Base-by-base conservation (phyloP, 208 protist species). In the Acanthamoeba healyi region DNA sequence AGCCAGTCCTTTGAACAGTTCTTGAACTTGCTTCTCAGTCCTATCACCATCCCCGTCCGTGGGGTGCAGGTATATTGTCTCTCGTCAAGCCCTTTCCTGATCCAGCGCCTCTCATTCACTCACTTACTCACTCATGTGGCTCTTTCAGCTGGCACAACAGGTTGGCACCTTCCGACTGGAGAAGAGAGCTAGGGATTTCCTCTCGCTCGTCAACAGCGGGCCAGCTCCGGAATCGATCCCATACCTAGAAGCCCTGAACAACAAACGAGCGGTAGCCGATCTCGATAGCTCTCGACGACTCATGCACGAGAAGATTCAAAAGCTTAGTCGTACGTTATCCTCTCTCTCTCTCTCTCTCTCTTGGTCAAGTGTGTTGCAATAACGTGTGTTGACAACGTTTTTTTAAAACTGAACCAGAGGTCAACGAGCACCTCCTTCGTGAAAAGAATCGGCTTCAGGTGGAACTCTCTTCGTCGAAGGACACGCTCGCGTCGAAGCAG, bases 401-500 rank as follows among this genome's bases (percentile, higher is more conserved):
- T n/a, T n/a, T n/a, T n/a, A n/a, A n/a, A n/a, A n/a, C n/a, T n/a
- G n/a, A 6, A 42, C 9, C 72, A 82, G 72, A 82, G n/a, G 15
- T 29, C 10, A 82, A 46, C 24, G 72, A 82, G n/a, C 9, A 7
- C 72, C 42, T 82, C 19, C 38, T 54, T 10, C 72, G 42, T 24
- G 72, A 82, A 42, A 82, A 82, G 72, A 42, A 54, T 15, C 72
- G 72, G 14, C 72, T 82, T 9, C 72, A 82, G 26, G 14, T 42
- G 12, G 72, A 82, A 10, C 42, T 82, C 22, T 9, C 72, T 15
- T 54, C 72, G 10, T 54, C 72, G 36, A 82, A 82, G 42, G 72
- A 82, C 38, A 54, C 72, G 9, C 72, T 82, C 6, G 72, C 72
- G 19, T 38, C 72, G 72, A 82, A 82, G 42, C 72, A 82, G 42